Evolutionary conservation across 345 rosid genomes (phyloP), one percentile per base, ranked within the genome.

Genomic region (Chamaenerion angustifolium): DNA sequence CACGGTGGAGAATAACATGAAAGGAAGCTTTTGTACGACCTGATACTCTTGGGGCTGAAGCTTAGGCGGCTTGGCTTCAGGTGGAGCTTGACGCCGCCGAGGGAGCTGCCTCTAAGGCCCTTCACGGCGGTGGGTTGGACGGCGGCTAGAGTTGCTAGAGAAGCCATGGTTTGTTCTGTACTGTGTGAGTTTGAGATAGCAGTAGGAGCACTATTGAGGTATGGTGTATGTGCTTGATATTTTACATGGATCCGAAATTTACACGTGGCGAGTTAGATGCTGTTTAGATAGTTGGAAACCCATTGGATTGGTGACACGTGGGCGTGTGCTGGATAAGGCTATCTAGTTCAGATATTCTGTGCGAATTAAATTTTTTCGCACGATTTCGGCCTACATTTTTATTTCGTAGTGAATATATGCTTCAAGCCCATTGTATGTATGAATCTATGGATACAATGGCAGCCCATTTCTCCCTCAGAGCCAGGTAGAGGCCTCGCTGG

Each of bases 101-200:
- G 70, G 43, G 92, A 85, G 70, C 84, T 79, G 1, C 88, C 79
- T 12, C 73, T 73, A 1, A 83, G 86, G 69, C 85, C 95, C 66
- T 81, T 79, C 50, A 90, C 60, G 64, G 81, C 21, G 8, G 70
- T 68, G 4, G 94, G 85, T 46, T 83, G 85, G 1, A 68, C 68
- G 4, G 79, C 65, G 45, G 81, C 76, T 17, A 83, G 54, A 51
- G 82, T 78, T 58, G 86, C 75, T 31, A 86, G 70, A 51, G 95
- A 83, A 59, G 95, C 92, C 98, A 90, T 81, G 59, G 68, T 61
- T 66, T 1, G 11, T 17, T 46, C 44, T 23, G 40, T n/a, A n/a
- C 42, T 45, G 25, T 23, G 21, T 10, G 16, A 21, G 21, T 23
- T 23, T 31, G 37, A 11, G 31, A 10, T 21, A 55, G 19, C 19